Evolutionary conservation across 345 rosid species (phyloP).

Genomic region (Geranium rotundifolium): DNA sequence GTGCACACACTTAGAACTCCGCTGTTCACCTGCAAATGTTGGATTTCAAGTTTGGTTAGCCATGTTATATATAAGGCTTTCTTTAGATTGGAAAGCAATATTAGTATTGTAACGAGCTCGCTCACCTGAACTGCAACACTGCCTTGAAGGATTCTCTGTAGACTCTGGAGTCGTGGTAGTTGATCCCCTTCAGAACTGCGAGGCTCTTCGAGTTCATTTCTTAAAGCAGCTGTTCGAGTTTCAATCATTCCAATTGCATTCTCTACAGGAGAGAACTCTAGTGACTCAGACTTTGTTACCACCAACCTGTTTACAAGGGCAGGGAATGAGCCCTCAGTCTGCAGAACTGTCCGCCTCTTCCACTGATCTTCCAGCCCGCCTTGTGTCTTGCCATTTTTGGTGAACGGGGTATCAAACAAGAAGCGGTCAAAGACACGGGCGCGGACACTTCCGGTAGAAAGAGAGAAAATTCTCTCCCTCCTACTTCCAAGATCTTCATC

Average conservation of each 20-base stretch:
- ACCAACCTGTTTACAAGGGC: conserved; percentile 86
- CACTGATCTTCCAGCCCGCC: conserved; percentile 98
- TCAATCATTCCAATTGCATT: conserved; percentile 99
- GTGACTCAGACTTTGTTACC: conserved; percentile 87
- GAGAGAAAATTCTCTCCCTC: conserved; percentile 89
- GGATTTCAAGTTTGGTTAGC: background rate
- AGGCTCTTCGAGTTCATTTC: conserved; percentile 97
- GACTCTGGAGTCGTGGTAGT: conserved; percentile 88
- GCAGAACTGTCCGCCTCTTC: conserved; percentile 94
- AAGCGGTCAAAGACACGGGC: conserved; percentile 95
- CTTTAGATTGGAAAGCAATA: no score
- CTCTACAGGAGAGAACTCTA: conserved; percentile 96
- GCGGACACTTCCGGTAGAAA: conserved; percentile 84
- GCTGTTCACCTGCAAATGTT: conserved; percentile 73
- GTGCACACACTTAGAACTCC: conserved; percentile 98
- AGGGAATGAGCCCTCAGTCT: conserved; percentile 94
- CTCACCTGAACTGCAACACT: conserved; percentile 97
- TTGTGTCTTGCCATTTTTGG: conserved; percentile 96
- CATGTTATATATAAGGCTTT: no score
- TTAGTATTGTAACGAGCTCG: background rate
- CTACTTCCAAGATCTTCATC: conserved; percentile 98
- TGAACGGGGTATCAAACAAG: conserved; percentile 97
- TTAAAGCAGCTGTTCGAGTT: conserved; percentile 83
- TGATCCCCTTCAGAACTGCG: conserved; percentile 99
- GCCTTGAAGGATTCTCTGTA: conserved; percentile 98